These are phyloP conservation scores for Yamadazyma sp. DNA, from an alignment of 1,139 yeast species.

Conservation along the genomic window DNA sequence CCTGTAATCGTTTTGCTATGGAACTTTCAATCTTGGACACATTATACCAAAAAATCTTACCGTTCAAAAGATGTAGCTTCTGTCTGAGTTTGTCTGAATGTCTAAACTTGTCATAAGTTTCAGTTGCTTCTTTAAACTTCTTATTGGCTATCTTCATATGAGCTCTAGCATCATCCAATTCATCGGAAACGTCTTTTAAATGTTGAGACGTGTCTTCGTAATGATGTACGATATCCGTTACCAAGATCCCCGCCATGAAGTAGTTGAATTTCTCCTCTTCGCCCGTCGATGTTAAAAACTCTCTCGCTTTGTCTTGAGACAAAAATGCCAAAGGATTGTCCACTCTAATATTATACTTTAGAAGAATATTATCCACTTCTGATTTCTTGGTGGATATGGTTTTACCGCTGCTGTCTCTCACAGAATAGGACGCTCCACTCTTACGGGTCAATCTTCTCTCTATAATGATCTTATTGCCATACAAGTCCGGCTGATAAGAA, in stretches of 20 bases:
- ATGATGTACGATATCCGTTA: slow-evolving; percentile 60
- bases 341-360: slow-evolving; percentile 72
- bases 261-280: slow-evolving; percentile 69
- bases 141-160: slow-evolving; percentile 26
- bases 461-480: slow-evolving; percentile 66
- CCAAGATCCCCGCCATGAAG: slow-evolving; percentile 78
- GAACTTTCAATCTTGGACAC: slow-evolving; percentile 36
- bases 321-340: slow-evolving; percentile 92
- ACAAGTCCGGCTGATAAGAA: slow-evolving; percentile 62
- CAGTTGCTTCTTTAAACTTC: slow-evolving; percentile 37
- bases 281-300: slow-evolving; percentile 75
- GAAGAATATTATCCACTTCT: slow-evolving; percentile 67
- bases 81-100: slow-evolving; percentile 43
- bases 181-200: slow-evolving; percentile 38
- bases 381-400: slow-evolving; percentile 57
- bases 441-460: slow-evolving; percentile 66
- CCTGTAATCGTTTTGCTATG: slow-evolving; percentile 19
- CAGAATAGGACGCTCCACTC: slow-evolving; percentile 49
- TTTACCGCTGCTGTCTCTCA: slow-evolving; percentile 53
- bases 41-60: slow-evolving; percentile 67
- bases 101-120: slow-evolving; percentile 38
- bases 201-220: slow-evolving; percentile 43
- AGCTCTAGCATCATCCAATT: slow-evolving; percentile 31
- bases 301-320: slow-evolving; percentile 92
- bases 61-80: slow-evolving; percentile 48